Evolutionary conservation across 1,284 basidiomycete genomes (phyloP).

Genomic region (Austroboletus rostrupii): DNA sequence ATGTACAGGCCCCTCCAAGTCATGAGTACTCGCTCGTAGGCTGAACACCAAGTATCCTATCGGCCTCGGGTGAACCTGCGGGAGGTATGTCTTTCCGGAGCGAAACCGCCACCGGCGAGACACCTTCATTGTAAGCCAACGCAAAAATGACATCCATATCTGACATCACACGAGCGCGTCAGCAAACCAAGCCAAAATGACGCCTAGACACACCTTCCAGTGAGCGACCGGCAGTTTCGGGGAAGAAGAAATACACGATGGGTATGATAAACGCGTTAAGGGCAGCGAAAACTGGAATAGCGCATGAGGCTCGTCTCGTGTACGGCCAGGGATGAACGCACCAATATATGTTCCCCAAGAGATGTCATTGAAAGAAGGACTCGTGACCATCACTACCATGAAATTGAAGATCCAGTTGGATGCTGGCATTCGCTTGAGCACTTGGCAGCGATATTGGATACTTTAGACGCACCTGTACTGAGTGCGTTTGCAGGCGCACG

Average conservation of each 20-base stretch:
- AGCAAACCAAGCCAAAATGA: background rate
- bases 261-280: conserved; percentile 61
- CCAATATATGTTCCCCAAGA: conserved; percentile 61
- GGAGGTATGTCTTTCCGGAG: conserved; percentile 52
- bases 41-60: conserved; percentile 44
- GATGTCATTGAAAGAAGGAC: conserved; percentile 62
- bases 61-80: conserved; percentile 52
- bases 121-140: conserved; percentile 51
- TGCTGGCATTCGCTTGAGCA: conserved; percentile 19
- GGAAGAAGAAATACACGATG: conserved; percentile 61
- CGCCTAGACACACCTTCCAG: conserved; percentile 43
- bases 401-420: conserved; percentile 66
- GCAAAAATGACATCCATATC: conserved; percentile 67
- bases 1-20: background rate
- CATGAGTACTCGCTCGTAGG: conserved; percentile 5
- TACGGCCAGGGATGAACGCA: conserved; percentile 16
- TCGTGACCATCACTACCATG: conserved; percentile 64
- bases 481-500: conserved; percentile 67
- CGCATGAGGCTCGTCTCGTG: background rate
- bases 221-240: conserved; percentile 63
- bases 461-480: conserved; percentile 37
- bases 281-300: conserved; percentile 50
- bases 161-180: conserved; percentile 19
- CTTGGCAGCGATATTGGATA: background rate
- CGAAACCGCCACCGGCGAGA: conserved; percentile 55